Evolutionary conservation across 306 rosid species (phyloP).

Genomic region (Vicia villosa): DNA sequence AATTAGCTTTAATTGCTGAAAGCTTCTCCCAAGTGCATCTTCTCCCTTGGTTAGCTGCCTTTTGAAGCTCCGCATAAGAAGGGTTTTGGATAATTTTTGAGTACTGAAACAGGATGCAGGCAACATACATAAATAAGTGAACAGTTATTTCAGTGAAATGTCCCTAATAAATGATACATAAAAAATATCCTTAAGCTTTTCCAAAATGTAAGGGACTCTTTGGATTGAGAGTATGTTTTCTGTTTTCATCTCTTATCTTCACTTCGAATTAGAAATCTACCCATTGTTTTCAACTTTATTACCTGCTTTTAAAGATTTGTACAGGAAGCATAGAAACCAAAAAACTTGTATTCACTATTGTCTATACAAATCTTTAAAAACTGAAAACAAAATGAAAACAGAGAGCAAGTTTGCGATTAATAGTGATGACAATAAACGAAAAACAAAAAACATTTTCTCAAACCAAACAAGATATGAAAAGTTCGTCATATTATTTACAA

Average conservation of each 20-base stretch:
- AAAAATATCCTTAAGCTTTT: constrained; percentile 9
- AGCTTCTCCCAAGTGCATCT: constrained; percentile 99
- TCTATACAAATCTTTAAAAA: too few species aligned
- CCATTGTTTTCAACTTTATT: background rate
- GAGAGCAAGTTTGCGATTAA: too few species aligned
- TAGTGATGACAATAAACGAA: too few species aligned
- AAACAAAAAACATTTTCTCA: too few species aligned
- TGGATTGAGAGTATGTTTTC: background rate
- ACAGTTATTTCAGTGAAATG: constrained; percentile 9
- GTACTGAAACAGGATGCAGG: constrained; percentile 54
- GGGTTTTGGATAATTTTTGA: constrained; percentile 93
- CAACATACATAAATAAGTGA: constrained; percentile 31
- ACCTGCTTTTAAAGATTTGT: too few species aligned
- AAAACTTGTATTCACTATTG: too few species aligned
- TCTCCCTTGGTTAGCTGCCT: constrained; percentile 96
- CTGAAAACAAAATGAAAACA: too few species aligned
- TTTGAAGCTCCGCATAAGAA: constrained; percentile 83
- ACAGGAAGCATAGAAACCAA: too few species aligned
- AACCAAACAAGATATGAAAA: too few species aligned
- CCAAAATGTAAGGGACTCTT: constrained; percentile 1
- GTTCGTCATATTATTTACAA: too few species aligned
- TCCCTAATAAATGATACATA: constrained; percentile 2
- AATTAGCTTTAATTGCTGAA: constrained; percentile 91
- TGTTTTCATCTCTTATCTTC: background rate
- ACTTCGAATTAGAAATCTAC: background rate